phyloP scores from a whole-genome alignment of 2,329 filamentous ascomycete species.

The Talaromyces islandicus region DNA sequence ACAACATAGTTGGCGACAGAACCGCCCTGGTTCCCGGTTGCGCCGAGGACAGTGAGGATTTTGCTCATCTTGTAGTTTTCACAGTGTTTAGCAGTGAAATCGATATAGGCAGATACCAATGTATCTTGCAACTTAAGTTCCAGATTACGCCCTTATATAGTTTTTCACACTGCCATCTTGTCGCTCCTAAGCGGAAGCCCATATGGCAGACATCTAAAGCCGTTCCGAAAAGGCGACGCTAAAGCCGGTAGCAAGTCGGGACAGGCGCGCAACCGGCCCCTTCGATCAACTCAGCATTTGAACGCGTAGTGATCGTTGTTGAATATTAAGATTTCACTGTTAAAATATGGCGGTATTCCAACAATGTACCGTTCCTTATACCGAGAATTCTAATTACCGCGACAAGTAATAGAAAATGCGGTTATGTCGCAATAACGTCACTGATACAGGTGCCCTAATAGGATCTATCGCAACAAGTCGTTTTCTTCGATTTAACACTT shows the following conservation, averaged over 20 bases:
- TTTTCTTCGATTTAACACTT: no score
- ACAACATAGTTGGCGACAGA: conserved; percentile 46
- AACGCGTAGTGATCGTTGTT: no score
- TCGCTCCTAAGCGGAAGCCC: not conserved
- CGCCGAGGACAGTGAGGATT: conserved; percentile 50
- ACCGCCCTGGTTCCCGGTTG: conserved; percentile 57
- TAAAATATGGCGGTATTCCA: no score
- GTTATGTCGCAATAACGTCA: not conserved
- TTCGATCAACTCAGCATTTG: no score
- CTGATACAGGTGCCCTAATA: not conserved
- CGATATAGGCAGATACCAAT: not conserved
- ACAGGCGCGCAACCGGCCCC: not conserved
- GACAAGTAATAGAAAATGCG: no score
- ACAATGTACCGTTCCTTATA: no score
- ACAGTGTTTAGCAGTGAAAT: not conserved
- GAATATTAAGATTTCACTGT: no score
- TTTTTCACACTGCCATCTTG: not conserved
- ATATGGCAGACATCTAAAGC: not conserved
- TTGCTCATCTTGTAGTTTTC: conserved; percentile 16
- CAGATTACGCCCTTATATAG: not conserved
- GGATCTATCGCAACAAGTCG: no score
- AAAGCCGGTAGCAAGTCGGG: not conserved
- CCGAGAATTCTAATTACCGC: no score
- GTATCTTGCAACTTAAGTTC: not conserved
- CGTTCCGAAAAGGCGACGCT: not conserved